phyloP scores from a whole-genome alignment of 2,329 filamentous ascomycete species.

The Ascochyta fabae region DNA sequence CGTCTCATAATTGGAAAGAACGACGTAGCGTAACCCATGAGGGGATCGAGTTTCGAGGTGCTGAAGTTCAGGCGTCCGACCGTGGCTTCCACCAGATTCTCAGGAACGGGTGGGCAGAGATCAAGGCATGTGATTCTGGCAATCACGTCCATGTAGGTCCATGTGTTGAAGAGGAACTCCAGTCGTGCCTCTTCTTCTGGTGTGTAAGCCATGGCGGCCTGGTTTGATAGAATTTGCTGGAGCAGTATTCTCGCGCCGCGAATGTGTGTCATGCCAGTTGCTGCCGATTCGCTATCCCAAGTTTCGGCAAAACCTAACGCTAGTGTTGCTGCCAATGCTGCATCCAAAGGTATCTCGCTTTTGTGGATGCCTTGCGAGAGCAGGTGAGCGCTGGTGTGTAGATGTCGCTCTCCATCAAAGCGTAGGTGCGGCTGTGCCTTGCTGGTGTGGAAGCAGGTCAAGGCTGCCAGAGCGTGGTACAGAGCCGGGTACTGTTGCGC shows the following conservation, averaged over 20 bases:
- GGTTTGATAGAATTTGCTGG: slow-evolving; percentile 60
- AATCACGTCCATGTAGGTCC: slow-evolving; percentile 75
- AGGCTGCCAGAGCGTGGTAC: slow-evolving; percentile 69
- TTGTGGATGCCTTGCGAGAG: slow-evolving; percentile 61
- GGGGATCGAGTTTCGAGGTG: slow-evolving; percentile 60
- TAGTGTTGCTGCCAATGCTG: slow-evolving; percentile 69
- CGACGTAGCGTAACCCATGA: slow-evolving; percentile 71
- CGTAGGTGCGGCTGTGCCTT: slow-evolving; percentile 62
- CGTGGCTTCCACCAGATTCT: slow-evolving; percentile 37
- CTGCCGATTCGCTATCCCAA: slow-evolving; percentile 68
- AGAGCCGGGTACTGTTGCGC: slow-evolving; percentile 67
- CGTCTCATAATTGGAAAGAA: slow-evolving; percentile 71
- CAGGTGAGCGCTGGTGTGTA: slow-evolving; percentile 64
- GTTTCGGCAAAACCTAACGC: slow-evolving; percentile 71
- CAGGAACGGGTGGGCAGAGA: slow-evolving; percentile 59
- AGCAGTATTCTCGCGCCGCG: slow-evolving; percentile 68
- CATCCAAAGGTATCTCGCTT: slow-evolving; percentile 65
- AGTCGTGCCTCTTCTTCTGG: slow-evolving; percentile 54
- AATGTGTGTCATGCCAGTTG: slow-evolving; percentile 70
- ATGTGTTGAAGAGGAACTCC: slow-evolving; percentile 71
- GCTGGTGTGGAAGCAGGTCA: slow-evolving; percentile 70
- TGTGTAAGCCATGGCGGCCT: slow-evolving; percentile 43
- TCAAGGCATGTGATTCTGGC: slow-evolving; percentile 69
- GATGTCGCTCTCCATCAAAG: slow-evolving; percentile 68
- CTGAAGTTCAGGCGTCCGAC: slow-evolving; percentile 9